These are phyloP conservation scores for Chlorella vulgaris DNA, from an alignment of 139 green algal genomes.

Conservation along the genomic window DNA sequence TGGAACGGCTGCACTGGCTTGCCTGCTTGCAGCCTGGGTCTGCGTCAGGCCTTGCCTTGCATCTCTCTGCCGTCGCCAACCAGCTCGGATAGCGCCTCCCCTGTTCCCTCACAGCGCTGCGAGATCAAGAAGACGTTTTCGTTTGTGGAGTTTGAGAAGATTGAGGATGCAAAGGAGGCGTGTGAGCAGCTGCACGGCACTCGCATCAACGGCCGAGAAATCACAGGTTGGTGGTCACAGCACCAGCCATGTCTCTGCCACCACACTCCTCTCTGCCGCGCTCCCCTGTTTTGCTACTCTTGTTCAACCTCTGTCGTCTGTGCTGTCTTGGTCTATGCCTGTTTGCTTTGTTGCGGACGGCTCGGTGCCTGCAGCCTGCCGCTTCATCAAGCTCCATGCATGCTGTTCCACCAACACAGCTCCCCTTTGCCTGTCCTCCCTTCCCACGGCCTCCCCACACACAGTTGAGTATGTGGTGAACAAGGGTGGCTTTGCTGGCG, in stretches of 20 bases:
- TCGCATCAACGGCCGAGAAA: slow-evolving; percentile 47
- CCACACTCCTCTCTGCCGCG: too few species aligned
- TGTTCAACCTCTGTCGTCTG: too few species aligned
- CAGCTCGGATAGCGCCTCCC: too few species aligned
- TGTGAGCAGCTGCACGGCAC: slow-evolving; percentile 56
- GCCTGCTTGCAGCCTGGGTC: too few species aligned
- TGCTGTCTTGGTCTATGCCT: background rate
- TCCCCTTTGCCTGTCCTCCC: too few species aligned
- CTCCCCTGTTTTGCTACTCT: too few species aligned
- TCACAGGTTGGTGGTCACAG: slow-evolving; percentile 25
- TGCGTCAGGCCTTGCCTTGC: background rate
- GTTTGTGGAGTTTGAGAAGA: slow-evolving; percentile 74
- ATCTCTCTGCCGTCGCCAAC: too few species aligned
- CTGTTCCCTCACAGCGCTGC: slow-evolving; percentile 47
- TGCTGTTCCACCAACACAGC: too few species aligned
- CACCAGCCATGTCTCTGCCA: too few species aligned
- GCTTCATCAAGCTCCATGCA: too few species aligned
- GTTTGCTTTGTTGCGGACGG: background rate
- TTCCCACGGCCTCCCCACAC: too few species aligned
- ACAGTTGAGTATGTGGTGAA: slow-evolving; percentile 44
- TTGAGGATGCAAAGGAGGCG: slow-evolving; percentile 65
- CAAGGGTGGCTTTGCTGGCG: background rate
- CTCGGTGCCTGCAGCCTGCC: background rate
- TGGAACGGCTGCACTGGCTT: too few species aligned
- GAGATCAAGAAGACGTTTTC: slow-evolving; percentile 78